Conservation (phyloP, 1,139 yeast genomes). For the Nakaseomyces glabratus region DNA sequence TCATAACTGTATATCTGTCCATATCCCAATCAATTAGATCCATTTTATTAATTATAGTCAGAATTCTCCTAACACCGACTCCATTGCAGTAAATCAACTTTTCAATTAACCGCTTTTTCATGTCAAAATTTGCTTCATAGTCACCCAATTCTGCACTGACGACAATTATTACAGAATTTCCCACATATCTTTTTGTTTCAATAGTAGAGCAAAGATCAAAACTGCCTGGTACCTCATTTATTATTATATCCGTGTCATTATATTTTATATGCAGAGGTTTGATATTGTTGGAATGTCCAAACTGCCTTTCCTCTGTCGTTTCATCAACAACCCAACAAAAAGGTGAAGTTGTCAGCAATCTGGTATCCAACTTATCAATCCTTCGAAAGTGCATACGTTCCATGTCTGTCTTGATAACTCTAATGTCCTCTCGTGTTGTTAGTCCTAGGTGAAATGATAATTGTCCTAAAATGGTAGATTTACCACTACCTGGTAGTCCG, state of each 20-base stretch:
- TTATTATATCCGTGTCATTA: constrained; percentile 4
- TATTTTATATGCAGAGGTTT: neutral
- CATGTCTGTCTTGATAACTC: constrained; percentile 57
- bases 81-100: constrained; percentile 56
- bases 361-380: constrained; percentile 61
- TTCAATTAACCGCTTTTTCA: constrained; percentile 76
- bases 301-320: constrained; percentile 67
- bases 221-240: constrained; percentile 3
- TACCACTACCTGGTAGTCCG: constrained; percentile 93
- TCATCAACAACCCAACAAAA: constrained; percentile 68
- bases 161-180: neutral
- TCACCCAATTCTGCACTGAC: constrained; percentile 1
- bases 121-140: constrained; percentile 34
- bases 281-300: constrained; percentile 50
- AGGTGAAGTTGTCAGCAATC: constrained; percentile 87
- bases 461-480: constrained; percentile 81
- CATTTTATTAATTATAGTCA: constrained; percentile 67
- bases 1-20: constrained; percentile 47
- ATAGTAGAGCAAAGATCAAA: neutral
- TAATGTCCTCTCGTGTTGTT: constrained; percentile 61
- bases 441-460: constrained; percentile 62
- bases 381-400: constrained; percentile 3
- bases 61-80: constrained; percentile 35
- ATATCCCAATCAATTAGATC: constrained; percentile 56
- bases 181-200: neutral